Evolutionary conservation across 2,329 filamentous ascomycete species (phyloP), one percentile per base, ranked within the genome.

Genomic region (Aspergillus latus): DNA sequence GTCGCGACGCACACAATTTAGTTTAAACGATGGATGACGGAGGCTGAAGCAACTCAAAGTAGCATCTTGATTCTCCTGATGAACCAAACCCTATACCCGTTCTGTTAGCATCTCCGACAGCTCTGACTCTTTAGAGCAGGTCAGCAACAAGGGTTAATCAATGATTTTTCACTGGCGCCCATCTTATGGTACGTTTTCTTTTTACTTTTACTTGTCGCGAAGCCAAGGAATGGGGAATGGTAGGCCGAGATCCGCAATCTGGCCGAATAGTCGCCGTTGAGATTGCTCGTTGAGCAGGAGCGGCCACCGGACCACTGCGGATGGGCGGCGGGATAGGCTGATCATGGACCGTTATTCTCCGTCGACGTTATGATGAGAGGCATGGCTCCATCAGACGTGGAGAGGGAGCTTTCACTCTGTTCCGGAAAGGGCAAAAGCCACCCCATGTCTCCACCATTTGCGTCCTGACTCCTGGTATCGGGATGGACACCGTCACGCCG

Each of bases 41-140:
- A 48, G 49, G n/a, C n/a, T n/a, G n/a, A n/a, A n/a, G n/a, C n/a
- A n/a, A n/a, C n/a, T n/a, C n/a, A n/a, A n/a, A n/a, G 36, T 48
- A 54, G 13, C 21, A 49, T 44, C 37, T 49, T 39, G 44, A 45
- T 40, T n/a, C 49, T 49, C 16, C 16, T 40, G 21, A 39, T 26
- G 34, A 46, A 32, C 42, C 39, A 42, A 34, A n/a, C 45, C 7
- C 58, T 56, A 58, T 52, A 58, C 58, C 40, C 16, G 46, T 56
- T 52, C 29, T 46, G 58, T 49, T 42, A 48, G 53, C 46, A 58
- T 58, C 56, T 58, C 58, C 58, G 58, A 55, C 39, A 47, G 2
- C 45, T 37, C 32, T 46, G 46, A 3, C 45, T 37, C 28, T 46
- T 49, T n/a, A 21, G 29, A 34, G 28, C 21, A 47, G 37, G 34